Evolutionary conservation across 768 basidiomycete species (phyloP).

Genomic region (Mycena rebaudengoi): DNA sequence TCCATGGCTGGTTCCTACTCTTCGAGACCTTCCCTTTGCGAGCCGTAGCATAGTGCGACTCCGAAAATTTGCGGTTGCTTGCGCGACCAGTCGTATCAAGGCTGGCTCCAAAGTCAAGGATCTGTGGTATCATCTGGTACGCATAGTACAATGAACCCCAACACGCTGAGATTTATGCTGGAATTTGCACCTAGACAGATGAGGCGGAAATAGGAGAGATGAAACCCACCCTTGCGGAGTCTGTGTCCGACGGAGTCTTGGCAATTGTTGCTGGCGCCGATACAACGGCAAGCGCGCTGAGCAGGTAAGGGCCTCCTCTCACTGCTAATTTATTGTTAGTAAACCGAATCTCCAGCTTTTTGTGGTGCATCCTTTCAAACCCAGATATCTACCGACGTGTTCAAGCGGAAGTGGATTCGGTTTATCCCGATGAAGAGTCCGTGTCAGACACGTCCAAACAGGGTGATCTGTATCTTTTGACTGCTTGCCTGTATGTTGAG

Average conservation of each 20-base stretch:
- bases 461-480: slow-evolving; percentile 42
- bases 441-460: slow-evolving; percentile 32
- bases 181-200: slow-evolving; percentile 44
- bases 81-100: not conserved
- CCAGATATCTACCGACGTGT: slow-evolving; percentile 39
- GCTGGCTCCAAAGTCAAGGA: slow-evolving; percentile 49
- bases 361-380: slow-evolving; percentile 43
- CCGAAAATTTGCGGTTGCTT: not conserved
- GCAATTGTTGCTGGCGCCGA: slow-evolving; percentile 53
- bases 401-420: slow-evolving; percentile 42
- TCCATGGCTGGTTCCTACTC: slow-evolving; percentile 4
- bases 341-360: slow-evolving; percentile 19
- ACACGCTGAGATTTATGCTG: too few species aligned
- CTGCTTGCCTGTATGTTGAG: slow-evolving; percentile 43
- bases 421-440: slow-evolving; percentile 27
- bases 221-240: slow-evolving; percentile 41
- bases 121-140: slow-evolving; percentile 50
- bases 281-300: slow-evolving; percentile 44
- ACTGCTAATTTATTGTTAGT: not conserved
- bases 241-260: slow-evolving; percentile 46
- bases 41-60: not conserved
- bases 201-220: slow-evolving; percentile 45
- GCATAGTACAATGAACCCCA: too few species aligned
- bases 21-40: not conserved
- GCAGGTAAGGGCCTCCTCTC: not conserved